Conservation (phyloP, 1,139 yeast species). For the Scheffersomyces cryptocercus region DNA sequence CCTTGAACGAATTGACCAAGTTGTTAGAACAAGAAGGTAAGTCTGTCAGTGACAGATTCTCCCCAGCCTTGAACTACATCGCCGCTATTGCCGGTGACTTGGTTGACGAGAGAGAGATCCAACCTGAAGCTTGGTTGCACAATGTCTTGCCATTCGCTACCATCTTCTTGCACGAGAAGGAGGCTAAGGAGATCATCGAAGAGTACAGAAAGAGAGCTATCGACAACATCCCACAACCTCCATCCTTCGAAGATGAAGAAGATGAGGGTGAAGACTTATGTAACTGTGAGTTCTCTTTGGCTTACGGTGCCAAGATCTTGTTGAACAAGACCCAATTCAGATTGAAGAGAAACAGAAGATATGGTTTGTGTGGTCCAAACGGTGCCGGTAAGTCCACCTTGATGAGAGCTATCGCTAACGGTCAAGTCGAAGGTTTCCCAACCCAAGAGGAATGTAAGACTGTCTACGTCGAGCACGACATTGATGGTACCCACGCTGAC, state of each 20-base stretch:
- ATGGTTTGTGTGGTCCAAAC: slow-evolving; percentile 99
- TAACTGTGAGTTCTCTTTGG: slow-evolving; percentile 99
- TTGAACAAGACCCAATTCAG: slow-evolving; percentile 99
- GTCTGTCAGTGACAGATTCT: slow-evolving; percentile 78
- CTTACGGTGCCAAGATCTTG: slow-evolving; percentile 99
- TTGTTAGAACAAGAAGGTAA: slow-evolving; percentile 67
- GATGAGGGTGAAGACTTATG: slow-evolving; percentile 99
- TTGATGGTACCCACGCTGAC: slow-evolving; percentile 96
- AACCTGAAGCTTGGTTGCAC: slow-evolving; percentile 88
- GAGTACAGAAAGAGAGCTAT: slow-evolving; percentile 94
- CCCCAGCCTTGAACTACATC: slow-evolving; percentile 72
- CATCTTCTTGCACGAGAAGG: slow-evolving; percentile 90
- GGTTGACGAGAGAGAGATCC: slow-evolving; percentile 96
- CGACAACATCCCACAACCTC: slow-evolving; percentile 97
- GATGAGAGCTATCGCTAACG: slow-evolving; percentile 99
- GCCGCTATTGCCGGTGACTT: slow-evolving; percentile 98
- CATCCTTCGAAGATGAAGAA: slow-evolving; percentile 96
- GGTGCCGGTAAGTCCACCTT: slow-evolving; percentile 99
- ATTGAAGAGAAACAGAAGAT: slow-evolving; percentile 99
- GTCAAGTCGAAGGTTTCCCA: slow-evolving; percentile 99
- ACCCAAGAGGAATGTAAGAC: slow-evolving; percentile 97
- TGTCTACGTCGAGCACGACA: slow-evolving; percentile 99
- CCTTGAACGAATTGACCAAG: slow-evolving; percentile 77
- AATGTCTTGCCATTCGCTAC: slow-evolving; percentile 92
- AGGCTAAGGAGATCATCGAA: slow-evolving; percentile 88